Conservation (phyloP, 2,329 filamentous ascomycete species). For the Leptographium galeiforme region DNA sequence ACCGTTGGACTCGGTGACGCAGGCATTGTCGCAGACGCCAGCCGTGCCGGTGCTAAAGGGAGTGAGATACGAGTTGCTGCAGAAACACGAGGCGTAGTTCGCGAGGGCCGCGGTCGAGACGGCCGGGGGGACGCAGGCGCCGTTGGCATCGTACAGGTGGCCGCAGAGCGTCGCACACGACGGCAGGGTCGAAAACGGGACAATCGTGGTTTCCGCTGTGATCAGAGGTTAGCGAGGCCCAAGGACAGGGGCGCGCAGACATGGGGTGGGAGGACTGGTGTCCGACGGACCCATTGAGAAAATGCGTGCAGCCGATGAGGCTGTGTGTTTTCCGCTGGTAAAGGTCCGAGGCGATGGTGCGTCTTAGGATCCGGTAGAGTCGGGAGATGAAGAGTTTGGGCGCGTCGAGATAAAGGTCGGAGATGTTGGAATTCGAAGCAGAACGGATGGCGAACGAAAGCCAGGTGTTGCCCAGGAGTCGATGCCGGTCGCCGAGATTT, state of each 20-base stretch:
- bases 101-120: slow-evolving; percentile 30
- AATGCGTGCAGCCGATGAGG: too few relatives aligned
- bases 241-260: background rate
- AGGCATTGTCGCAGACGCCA: slow-evolving; percentile 50
- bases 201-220: slow-evolving; percentile 31
- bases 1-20: slow-evolving; percentile 34
- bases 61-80: slow-evolving; percentile 45
- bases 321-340: too few relatives aligned
- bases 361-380: too few relatives aligned
- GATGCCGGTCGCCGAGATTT: too few relatives aligned
- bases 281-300: too few relatives aligned
- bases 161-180: slow-evolving; percentile 47
- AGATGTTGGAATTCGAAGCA: too few relatives aligned
- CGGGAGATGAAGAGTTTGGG: too few relatives aligned
- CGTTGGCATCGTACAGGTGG: slow-evolving; percentile 55
- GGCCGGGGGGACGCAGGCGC: slow-evolving; percentile 51
- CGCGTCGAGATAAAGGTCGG: too few relatives aligned
- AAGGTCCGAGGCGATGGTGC: too few relatives aligned
- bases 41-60: slow-evolving; percentile 41
- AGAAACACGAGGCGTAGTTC: slow-evolving; percentile 61
- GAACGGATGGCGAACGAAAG: too few relatives aligned
- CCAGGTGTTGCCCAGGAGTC: too few relatives aligned
- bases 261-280: too few relatives aligned
- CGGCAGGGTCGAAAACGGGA: slow-evolving; percentile 46
- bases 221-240: background rate